Base-by-base conservation (phyloP, 805 yeast species). In the Candida ipomoeae region DNA sequence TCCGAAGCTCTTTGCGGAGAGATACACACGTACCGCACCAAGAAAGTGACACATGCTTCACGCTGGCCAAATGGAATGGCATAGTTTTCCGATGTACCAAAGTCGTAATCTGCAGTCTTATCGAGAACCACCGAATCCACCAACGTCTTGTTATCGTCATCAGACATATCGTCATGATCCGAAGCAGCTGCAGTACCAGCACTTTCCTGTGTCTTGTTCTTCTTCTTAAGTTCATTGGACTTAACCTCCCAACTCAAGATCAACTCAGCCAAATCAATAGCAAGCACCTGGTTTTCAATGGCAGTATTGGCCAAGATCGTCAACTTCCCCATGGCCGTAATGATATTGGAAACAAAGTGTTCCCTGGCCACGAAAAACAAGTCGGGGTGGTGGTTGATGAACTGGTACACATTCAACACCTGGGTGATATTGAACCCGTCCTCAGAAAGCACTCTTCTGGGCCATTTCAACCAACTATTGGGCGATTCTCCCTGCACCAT, bases 301-400 rank as follows among this genome's bases (percentile, higher is more conserved):
- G 89, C 84, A 3, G 94, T 83, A 58, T 85, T 87, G 4, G 90
- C 83, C 60, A 84, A 71, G 44, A 89, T 82, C 0, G 95, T 87
- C 47, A 94, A 72, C 61, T 90, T 89, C 14, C 96, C 96, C 90
- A 94, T 87, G 1, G 96, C 96, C 3, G 91, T 82, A 47, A 94
- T 87, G 49, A 92, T 87, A 57, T 87, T 88, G 2, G 96, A 86
- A 52, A 90, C 82, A 61, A 92, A 94, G 49, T 89, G 89, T 57
- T 89, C 97, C 49, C 98, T 77, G 14, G 92, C 91, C 48, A 82
- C 83, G 62, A 80, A 92, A 66, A 94, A 94, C 46, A 89, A 70
- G 51, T 85, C 92, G 0, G 95, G 81, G 58, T 94, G 96, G 46
- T 84, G 85, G 33, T 89, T 89, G 66, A 94, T 81, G 59, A 92